phyloP scores from a whole-genome alignment of 2,329 filamentous ascomycete species.

The Aciculosporium take region DNA sequence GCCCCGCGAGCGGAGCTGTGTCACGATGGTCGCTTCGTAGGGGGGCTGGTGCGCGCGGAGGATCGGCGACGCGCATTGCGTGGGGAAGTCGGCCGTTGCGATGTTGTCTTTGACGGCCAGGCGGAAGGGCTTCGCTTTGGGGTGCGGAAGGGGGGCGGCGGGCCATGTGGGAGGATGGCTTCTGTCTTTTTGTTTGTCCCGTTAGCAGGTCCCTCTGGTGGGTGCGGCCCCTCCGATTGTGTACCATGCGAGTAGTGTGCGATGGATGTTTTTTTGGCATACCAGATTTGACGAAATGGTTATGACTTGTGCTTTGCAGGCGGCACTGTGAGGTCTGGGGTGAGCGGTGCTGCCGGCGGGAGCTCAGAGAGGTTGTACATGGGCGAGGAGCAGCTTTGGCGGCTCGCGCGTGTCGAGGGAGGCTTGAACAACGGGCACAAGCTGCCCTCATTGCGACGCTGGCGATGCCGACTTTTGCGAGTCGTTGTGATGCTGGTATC shows the following conservation, averaged over 20 bases:
- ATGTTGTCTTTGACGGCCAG: slow-evolving; percentile 70
- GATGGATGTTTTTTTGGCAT: too few species aligned
- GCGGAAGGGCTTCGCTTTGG: slow-evolving; percentile 20
- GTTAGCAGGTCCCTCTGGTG: not conserved
- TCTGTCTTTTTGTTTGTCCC: slow-evolving; percentile 2
- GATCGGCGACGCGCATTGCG: slow-evolving; percentile 71
- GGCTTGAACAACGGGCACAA: slow-evolving; percentile 14
- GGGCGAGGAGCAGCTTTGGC: not conserved
- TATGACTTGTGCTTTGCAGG: slow-evolving; percentile 16
- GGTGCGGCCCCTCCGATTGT: too few species aligned
- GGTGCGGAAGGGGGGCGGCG: slow-evolving; percentile 8
- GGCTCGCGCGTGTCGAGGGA: slow-evolving; percentile 3
- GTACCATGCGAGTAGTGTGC: slow-evolving; percentile 1
- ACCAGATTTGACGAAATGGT: slow-evolving; percentile 23
- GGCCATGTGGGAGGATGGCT: slow-evolving; percentile 3
- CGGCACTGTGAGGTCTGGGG: slow-evolving; percentile 11
- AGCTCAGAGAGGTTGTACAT: not conserved
- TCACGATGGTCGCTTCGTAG: slow-evolving; percentile 69
- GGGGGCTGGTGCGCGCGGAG: slow-evolving; percentile 59
- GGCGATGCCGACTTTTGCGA: too few species aligned
- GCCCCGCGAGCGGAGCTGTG: slow-evolving; percentile 48
- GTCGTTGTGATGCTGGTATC: too few species aligned
- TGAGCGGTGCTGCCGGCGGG: not conserved
- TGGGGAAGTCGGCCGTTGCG: slow-evolving; percentile 47
- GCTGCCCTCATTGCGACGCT: slow-evolving; percentile 15